Evolutionary conservation across 2,329 filamentous ascomycete species (phyloP), one percentile per base, ranked within the genome.

Genomic region (Stemphylium lycopersici): DNA sequence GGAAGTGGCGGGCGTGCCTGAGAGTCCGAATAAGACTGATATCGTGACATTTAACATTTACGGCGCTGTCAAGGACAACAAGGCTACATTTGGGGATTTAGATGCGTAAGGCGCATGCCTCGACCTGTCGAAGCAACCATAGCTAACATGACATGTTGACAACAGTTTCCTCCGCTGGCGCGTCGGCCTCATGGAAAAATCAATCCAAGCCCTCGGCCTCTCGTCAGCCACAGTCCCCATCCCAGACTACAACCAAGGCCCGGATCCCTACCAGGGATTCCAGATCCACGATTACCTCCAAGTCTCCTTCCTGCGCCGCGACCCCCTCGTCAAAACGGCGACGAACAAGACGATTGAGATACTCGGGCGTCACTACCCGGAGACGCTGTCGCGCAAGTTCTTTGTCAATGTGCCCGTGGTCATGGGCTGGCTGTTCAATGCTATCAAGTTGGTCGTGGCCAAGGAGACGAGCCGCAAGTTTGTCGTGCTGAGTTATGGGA

Each of bases 11-110:
- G 79, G 79, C 36, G 80, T 81, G 32, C 80, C 81, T 1, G 79
- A 78, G 22, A 82, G 81, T 45, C 71, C 78, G 50, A 80, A 80
- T 46, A 73, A 85, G 66, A 85, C 88, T 73, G 82, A 82, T 43
- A 75, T 96, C 51, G 87, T 93, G 43, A 95, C 90, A 2, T 97
- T 93, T 89, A 97, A 97, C 75, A 87, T 97, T 69, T 97, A 98
- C 71, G 93, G 93, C 12, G 86, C 86, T 33, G 90, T 93, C 59
- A 95, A 95, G 82, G 84, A 91, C 65, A 86, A 91, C 58, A 85
- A 90, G 61, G 80, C 82, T 53, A 96, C 91, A 0, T 97, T 97
- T 79, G 90, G 90, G 3, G 83, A 95, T 68, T 78, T 92, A 5
- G 82, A 92, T 22, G 89, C 90, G 91, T 96, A 78, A 48, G 49